Conservation (phyloP, 2,329 filamentous ascomycete genomes). For the Penicillium sclerotigenum region DNA sequence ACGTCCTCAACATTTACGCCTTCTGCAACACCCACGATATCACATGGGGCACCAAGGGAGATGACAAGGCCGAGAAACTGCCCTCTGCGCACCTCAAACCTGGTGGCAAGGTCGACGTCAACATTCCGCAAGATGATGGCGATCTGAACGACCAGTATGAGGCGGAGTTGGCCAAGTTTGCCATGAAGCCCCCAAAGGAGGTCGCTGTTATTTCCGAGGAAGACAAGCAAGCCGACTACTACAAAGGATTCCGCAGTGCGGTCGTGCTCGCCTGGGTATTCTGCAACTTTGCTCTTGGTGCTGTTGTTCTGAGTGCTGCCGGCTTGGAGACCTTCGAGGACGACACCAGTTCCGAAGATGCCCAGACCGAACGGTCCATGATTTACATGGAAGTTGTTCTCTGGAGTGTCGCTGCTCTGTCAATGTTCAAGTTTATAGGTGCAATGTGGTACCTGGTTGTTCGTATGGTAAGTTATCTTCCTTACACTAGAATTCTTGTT, state of each 20-base stretch:
- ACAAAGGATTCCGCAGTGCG: conserved; percentile 88
- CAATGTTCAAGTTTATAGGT: conserved; percentile 81
- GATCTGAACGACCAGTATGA: conserved; percentile 96
- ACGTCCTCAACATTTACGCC: conserved; percentile 97
- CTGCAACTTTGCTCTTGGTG: conserved; percentile 83
- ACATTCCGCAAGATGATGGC: conserved; percentile 80
- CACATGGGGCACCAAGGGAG: conserved; percentile 96
- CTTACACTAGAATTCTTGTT: not conserved
- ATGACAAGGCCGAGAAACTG: conserved; percentile 90
- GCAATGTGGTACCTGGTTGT: conserved; percentile 91
- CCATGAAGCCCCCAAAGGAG: conserved; percentile 69
- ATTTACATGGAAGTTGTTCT: conserved; percentile 85
- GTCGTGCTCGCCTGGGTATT: conserved; percentile 97
- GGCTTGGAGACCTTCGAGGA: conserved; percentile 67
- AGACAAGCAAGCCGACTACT: conserved; percentile 96
- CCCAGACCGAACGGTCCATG: conserved; percentile 59
- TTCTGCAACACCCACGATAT: conserved; percentile 99
- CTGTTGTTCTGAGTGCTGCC: conserved; percentile 80
- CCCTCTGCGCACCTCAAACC: conserved; percentile 86
- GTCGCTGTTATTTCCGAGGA: conserved; percentile 48
- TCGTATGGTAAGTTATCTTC: conserved; percentile 65
- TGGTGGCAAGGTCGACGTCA: conserved; percentile 90
- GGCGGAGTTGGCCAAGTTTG: conserved; percentile 71
- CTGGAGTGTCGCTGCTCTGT: conserved; percentile 83
- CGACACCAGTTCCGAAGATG: conserved; percentile 32